Percentiles rank a stretch among this genome's conserved stretches.
phyloP scores from a whole-genome alignment of 805 yeast species.

The Starmera pachycereana region DNA sequence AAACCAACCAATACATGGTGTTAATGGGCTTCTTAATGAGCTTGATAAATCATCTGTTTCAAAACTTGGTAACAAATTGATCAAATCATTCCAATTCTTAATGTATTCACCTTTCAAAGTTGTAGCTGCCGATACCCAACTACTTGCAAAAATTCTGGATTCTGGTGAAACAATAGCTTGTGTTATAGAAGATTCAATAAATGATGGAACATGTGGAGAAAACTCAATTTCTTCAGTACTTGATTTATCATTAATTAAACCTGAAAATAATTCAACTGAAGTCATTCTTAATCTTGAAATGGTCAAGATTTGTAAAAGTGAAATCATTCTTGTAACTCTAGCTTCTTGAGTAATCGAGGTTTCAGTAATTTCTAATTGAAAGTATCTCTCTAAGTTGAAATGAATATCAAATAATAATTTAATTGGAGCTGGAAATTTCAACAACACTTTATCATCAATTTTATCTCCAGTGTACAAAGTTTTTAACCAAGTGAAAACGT shows the following conservation, averaged over 20 bases:
- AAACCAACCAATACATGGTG: conserved; percentile 92
- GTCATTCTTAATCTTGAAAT: conserved; percentile 61
- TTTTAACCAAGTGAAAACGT: conserved; percentile 62
- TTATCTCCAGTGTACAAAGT: conserved; percentile 35
- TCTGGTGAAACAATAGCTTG: conserved; percentile 75
- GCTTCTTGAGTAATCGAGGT: conserved; percentile 43
- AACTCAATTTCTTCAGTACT: conserved; percentile 25
- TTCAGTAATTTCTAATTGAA: conserved; percentile 57
- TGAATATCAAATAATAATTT: conserved; percentile 58
- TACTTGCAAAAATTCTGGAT: conserved; percentile 52
- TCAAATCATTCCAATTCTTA: conserved; percentile 21
- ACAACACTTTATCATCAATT: conserved; percentile 30
- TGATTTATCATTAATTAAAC: not conserved
- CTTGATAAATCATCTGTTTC: conserved; percentile 23
- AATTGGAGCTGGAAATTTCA: conserved; percentile 59
- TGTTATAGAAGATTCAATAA: conserved; percentile 69
- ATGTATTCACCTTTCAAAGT: conserved; percentile 10
- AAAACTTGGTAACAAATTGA: conserved; percentile 23
- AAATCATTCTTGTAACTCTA: conserved; percentile 59
- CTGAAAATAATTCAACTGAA: conserved; percentile 32
- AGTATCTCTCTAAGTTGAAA: conserved; percentile 50
- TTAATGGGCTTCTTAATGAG: conserved; percentile 33
- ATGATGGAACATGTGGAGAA: conserved; percentile 62
- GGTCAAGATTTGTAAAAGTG: conserved; percentile 55
- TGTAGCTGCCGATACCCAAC: conserved; percentile 53